phyloP scores from a whole-genome alignment of 2,329 filamentous ascomycete species.

The Curvularia sp. region DNA sequence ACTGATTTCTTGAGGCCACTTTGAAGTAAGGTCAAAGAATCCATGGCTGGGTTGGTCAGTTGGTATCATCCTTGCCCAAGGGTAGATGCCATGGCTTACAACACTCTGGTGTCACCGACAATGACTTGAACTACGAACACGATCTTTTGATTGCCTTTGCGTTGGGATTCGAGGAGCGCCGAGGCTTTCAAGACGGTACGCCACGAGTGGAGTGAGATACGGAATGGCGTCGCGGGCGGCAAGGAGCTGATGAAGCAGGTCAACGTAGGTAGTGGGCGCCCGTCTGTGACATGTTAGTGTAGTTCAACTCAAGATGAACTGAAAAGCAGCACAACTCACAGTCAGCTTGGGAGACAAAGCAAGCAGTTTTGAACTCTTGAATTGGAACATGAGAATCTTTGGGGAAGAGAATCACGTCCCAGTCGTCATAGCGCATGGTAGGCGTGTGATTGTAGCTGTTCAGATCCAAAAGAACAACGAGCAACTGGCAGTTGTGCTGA shows the following conservation, averaged over 20 bases:
- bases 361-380: slow-evolving; percentile 82
- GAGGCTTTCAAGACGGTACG: slow-evolving; percentile 33
- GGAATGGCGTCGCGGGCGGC: slow-evolving; percentile 39
- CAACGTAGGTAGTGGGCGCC: slow-evolving; percentile 38
- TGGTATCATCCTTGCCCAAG: slow-evolving; percentile 21
- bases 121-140: slow-evolving; percentile 41
- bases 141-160: slow-evolving; percentile 34
- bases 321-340: slow-evolving; percentile 25
- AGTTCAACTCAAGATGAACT: background rate
- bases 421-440: slow-evolving; percentile 82
- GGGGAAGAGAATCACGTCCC: slow-evolving; percentile 85
- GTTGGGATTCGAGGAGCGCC: slow-evolving; percentile 35
- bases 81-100: slow-evolving; percentile 28
- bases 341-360: slow-evolving; percentile 67
- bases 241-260: slow-evolving; percentile 42
- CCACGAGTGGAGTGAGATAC: slow-evolving; percentile 49
- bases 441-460: slow-evolving; percentile 26
- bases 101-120: slow-evolving; percentile 39
- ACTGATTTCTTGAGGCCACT: slow-evolving; percentile 47
- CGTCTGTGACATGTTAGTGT: slow-evolving; percentile 30
- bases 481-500: slow-evolving; percentile 17
- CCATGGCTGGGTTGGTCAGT: slow-evolving; percentile 38
- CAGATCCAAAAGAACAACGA: slow-evolving; percentile 28
- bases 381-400: slow-evolving; percentile 69
- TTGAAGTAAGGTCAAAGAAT: slow-evolving; percentile 34